phyloP scores from a whole-genome alignment of 495 filamentous ascomycete genomes.

The Barbatosphaeria neglecta region DNA sequence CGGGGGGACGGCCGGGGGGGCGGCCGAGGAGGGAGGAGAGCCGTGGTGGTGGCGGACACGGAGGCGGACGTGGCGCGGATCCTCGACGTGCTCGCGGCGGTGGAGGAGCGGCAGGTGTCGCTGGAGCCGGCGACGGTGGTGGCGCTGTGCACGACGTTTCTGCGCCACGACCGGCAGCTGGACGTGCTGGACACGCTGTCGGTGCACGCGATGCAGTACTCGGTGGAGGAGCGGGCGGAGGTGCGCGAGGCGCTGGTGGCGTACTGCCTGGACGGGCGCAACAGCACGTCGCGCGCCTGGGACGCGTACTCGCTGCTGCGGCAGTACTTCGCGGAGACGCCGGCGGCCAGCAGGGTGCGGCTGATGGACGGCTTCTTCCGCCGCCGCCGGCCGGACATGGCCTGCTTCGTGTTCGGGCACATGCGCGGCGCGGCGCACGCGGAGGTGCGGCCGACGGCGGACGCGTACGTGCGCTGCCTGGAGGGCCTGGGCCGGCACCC shows the following conservation, averaged over 20 bases:
- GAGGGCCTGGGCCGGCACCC: constrained; percentile 56
- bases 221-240: constrained; percentile 47
- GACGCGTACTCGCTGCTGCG: constrained; percentile 68
- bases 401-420: constrained; percentile 72
- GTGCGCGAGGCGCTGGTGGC: constrained; percentile 53
- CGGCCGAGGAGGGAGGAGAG: too few species aligned
- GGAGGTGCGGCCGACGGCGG: constrained; percentile 47
- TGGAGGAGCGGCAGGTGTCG: constrained; percentile 56
- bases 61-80: constrained; percentile 44
- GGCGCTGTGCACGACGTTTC: constrained; percentile 55
- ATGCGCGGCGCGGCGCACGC: constrained; percentile 59
- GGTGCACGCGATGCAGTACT: constrained; percentile 50
- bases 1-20: too few species aligned
- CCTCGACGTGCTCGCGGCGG: constrained; percentile 58
- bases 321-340: constrained; percentile 66
- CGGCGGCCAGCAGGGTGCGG: constrained; percentile 44
- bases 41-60: too few species aligned
- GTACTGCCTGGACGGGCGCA: constrained; percentile 50
- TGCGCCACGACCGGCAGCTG: constrained; percentile 58
- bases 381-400: constrained; percentile 68
- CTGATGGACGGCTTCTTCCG: constrained; percentile 80
- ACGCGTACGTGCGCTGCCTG: constrained; percentile 68
- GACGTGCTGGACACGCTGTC: constrained; percentile 71
- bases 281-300: constrained; percentile 57
- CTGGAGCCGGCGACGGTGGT: constrained; percentile 63